phyloP scores from a whole-genome alignment of 177 flowering plant genomes.

The Vitis hybrid region DNA sequence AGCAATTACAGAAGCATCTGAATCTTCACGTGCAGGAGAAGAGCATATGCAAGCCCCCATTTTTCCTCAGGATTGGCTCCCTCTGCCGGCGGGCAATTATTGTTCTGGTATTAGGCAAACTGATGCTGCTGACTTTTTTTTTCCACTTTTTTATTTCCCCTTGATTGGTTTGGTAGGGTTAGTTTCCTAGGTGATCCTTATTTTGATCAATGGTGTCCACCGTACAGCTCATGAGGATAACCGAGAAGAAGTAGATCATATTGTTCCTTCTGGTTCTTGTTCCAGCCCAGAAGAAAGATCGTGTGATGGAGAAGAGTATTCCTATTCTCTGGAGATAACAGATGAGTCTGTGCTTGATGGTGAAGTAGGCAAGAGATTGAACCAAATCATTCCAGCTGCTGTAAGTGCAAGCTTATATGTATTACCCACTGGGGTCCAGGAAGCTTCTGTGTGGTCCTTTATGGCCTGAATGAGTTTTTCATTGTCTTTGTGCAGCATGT shows the following conservation, averaged over 20 bases:
- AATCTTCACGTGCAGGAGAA: slow-evolving; percentile 25
- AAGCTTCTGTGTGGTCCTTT: not conserved
- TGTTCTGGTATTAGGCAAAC: slow-evolving; percentile 28
- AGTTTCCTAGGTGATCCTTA: not conserved
- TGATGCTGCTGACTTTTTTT: not conserved
- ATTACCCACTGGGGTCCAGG: not conserved
- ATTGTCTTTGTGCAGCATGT: slow-evolving; percentile 34
- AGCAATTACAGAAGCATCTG: slow-evolving; percentile 39
- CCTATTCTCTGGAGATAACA: slow-evolving; percentile 28
- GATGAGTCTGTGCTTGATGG: slow-evolving; percentile 45
- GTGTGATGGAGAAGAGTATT: slow-evolving; percentile 40
- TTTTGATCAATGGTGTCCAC: not conserved
- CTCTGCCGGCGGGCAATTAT: slow-evolving; percentile 19
- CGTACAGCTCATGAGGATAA: slow-evolving; percentile 33
- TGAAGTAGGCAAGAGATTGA: slow-evolving; percentile 50
- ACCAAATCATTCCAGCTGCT: slow-evolving; percentile 50
- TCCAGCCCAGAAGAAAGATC: slow-evolving; percentile 46
- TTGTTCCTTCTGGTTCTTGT: slow-evolving; percentile 27
- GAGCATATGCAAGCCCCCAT: slow-evolving; percentile 25
- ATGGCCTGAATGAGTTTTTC: not conserved
- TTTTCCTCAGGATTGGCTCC: slow-evolving; percentile 37
- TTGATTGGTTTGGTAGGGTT: not conserved
- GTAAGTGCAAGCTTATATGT: slow-evolving; percentile 32
- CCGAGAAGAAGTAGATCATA: slow-evolving; percentile 33
- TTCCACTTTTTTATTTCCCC: not conserved